Base-by-base conservation (phyloP, 805 yeast genomes). In the Candida pseudofarinosa region DNA sequence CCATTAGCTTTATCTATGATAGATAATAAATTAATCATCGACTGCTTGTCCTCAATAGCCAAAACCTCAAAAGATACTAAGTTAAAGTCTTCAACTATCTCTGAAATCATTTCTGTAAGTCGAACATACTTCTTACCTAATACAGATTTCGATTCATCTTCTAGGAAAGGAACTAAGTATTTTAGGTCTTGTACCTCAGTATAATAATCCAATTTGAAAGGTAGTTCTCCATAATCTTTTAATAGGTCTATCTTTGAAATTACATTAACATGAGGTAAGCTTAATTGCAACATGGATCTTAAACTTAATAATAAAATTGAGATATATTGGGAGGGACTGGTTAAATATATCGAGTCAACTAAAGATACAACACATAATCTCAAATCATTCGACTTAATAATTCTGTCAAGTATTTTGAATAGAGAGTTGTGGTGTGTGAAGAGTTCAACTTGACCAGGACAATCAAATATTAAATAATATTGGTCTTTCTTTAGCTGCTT, bases 401-500 rank as follows among this genome's bases (percentile, higher is more conserved):
- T 65, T 37, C 60, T 72, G 47, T 76, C 75, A 62, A 90, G 87
- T 4, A 93, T 83, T 40, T 71, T 70, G 34, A 73, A 74, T 35
- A 95, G 66, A 0, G 96, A 81, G 1, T 82, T 76, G 54, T 88
- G 95, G 56, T 87, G 95, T 2, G 99, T 93, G 65, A 87, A 93
- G 13, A 93, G 74, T 60, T 93, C 99, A 1, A 89, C 93, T 60
- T 93, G 99, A 1, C 99, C 99, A 1, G 97, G 97, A 56, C 95
- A 87, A 61, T 88, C 97, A 64, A 88, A 86, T 3, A 88, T 69
- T 10, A 88, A 60, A 51, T 88, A 88, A 33, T 82, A 79, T 12
- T 56, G 54, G 14, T 76, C 72, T 31, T 68, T 59, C 4, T 85
- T 77, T 10, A 89, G 66, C 26, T 72, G 67, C 44, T 74, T 70